Percentiles rank a stretch among this genome's conserved stretches.
Evolutionary conservation across 345 rosid species (phyloP).

Genomic region (Linum usitatissimum): DNA sequence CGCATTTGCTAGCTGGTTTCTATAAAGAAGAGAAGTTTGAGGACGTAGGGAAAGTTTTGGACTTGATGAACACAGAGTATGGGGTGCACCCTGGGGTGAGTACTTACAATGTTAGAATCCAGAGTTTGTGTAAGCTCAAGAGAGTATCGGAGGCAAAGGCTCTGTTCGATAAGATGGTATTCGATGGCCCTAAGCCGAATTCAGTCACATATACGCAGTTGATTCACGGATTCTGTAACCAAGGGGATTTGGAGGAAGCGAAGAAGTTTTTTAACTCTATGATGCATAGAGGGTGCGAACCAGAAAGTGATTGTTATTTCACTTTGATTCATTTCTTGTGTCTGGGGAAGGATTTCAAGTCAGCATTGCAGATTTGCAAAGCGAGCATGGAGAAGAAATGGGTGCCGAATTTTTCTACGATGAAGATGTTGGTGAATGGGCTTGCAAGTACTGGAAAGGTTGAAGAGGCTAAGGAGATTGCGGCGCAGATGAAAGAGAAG

Average conservation of each 20-base stretch:
- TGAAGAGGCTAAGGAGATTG: constrained; percentile 49
- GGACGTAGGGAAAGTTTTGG: constrained; percentile 57
- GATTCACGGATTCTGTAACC: constrained; percentile 68
- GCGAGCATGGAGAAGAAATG: constrained; percentile 58
- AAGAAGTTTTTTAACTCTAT: constrained; percentile 52
- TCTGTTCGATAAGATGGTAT: constrained; percentile 47
- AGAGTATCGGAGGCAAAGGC: constrained; percentile 49
- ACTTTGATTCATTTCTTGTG: constrained; percentile 49
- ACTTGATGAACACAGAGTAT: constrained; percentile 45
- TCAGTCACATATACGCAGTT: constrained; percentile 35
- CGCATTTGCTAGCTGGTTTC: constrained; percentile 48
- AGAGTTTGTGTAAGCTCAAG: constrained; percentile 51
- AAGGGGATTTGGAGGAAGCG: constrained; percentile 53
- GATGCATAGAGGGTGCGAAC: constrained; percentile 35
- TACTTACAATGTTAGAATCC: constrained; percentile 50
- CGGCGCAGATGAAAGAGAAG: constrained; percentile 42
- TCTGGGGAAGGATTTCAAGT: constrained; percentile 50
- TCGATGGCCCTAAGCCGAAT: constrained; percentile 38
- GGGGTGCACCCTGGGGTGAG: constrained; percentile 28
- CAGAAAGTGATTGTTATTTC: constrained; percentile 45
- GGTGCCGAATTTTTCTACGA: constrained; percentile 50
- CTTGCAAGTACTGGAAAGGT: constrained; percentile 40
- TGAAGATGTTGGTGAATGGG: constrained; percentile 63
- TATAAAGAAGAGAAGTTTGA: constrained; percentile 61
- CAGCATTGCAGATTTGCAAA: constrained; percentile 42